phyloP scores from a whole-genome alignment of 371 early-diverging fungal species.

The Syncephalis plumigaleata region DNA sequence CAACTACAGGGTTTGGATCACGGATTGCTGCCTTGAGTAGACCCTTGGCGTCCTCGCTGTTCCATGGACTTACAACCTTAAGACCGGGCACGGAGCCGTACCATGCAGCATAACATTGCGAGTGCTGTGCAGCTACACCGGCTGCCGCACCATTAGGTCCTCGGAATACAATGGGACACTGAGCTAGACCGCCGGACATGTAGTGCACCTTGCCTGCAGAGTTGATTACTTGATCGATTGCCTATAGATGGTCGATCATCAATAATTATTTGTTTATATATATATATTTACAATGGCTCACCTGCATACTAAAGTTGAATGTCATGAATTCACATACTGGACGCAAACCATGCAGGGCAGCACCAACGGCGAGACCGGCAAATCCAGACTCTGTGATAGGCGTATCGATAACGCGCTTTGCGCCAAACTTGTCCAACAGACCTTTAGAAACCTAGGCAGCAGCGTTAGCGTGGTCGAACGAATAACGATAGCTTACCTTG shows the following conservation, averaged over 20 bases:
- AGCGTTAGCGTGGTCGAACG: neutral
- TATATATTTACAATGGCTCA: conserved; percentile 12
- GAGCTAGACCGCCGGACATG: conserved; percentile 92
- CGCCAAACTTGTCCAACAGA: conserved; percentile 94
- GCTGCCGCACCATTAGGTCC: conserved; percentile 99
- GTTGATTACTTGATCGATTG: conserved; percentile 99
- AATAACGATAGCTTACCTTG: conserved; percentile 48
- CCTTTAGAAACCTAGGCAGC: conserved; percentile 82
- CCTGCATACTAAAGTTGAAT: conserved; percentile 99
- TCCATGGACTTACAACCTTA: conserved; percentile 98
- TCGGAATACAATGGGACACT: conserved; percentile 96
- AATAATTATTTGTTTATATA: neutral
- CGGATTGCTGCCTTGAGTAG: conserved; percentile 90
- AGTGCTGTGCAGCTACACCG: conserved; percentile 99
- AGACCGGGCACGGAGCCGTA: conserved; percentile 96
- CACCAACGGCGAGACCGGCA: conserved; percentile 96
- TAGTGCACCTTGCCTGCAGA: conserved; percentile 97
- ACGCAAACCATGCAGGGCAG: conserved; percentile 88
- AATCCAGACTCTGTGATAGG: conserved; percentile 99
- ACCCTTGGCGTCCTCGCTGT: conserved; percentile 96
- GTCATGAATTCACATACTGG: conserved; percentile 99
- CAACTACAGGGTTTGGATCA: conserved; percentile 96
- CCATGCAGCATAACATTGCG: conserved; percentile 97
- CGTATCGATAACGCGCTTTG: conserved; percentile 95
- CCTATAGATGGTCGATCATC: conserved; percentile 26